Conservation (phyloP, 257 asterid genomes). For the Lycium barbarum region DNA sequence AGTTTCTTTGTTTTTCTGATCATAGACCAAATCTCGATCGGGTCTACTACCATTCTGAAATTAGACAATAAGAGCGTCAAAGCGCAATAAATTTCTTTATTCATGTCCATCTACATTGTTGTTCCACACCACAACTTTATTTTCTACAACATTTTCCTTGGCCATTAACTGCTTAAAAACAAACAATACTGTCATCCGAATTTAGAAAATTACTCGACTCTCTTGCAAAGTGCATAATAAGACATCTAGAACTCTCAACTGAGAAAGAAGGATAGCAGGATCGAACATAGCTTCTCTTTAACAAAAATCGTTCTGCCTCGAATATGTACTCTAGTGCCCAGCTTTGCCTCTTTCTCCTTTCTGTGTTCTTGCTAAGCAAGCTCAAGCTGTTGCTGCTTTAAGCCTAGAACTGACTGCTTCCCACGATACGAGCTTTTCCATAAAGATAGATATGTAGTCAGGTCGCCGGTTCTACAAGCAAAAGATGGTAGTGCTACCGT, state of each 20-base stretch:
- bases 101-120: not conserved
- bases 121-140: not conserved
- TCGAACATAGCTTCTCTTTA: not conserved
- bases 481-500: not conserved
- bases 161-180: not conserved
- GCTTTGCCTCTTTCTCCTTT: conserved; percentile 44
- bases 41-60: not conserved
- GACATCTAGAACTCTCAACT: not conserved
- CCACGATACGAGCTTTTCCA: conserved; percentile 97
- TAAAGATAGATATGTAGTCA: conserved; percentile 71
- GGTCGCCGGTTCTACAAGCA: conserved; percentile 74
- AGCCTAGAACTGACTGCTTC: conserved; percentile 83
- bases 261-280: not conserved
- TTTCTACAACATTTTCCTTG: not conserved
- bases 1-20: not conserved
- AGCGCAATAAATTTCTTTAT: not conserved
- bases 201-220: not conserved
- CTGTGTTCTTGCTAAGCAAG: conserved; percentile 60
- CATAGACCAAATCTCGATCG: not conserved
- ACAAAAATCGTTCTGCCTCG: conserved; percentile 30
- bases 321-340: conserved; percentile 37
- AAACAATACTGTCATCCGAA: not conserved
- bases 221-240: not conserved
- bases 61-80: not conserved
- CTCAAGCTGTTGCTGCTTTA: conserved; percentile 70